A percentile compares a stretch with the other conserved stretches of the same genome.
These are phyloP conservation scores for Zangia roseola DNA, from an alignment of 768 basidiomycete genomes.

Conservation along the genomic window DNA sequence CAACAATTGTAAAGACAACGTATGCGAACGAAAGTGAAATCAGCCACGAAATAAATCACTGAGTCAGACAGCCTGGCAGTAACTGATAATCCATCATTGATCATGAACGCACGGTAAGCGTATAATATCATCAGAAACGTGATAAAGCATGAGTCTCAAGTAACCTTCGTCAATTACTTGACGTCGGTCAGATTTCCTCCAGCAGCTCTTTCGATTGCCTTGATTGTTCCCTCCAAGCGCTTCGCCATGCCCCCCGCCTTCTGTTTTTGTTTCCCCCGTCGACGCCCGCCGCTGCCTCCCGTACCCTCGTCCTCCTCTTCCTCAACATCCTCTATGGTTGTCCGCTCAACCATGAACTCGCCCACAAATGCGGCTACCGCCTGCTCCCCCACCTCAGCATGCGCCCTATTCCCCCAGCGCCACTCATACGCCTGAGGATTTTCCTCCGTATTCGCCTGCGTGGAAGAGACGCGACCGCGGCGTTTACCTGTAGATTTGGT, in stretches of 20 bases:
- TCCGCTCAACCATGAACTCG: constrained; percentile 62
- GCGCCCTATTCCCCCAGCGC: constrained; percentile 82
- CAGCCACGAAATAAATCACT: too few species aligned
- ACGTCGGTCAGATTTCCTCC: constrained; percentile 51
- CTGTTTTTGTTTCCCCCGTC: constrained; percentile 17
- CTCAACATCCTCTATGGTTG: constrained; percentile 11
- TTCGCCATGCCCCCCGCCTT: constrained; percentile 18
- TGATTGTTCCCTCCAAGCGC: constrained; percentile 33
- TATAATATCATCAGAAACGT: too few species aligned
- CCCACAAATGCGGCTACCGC: constrained; percentile 73
- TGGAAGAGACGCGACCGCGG: constrained; percentile 50
- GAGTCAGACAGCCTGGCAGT: too few species aligned
- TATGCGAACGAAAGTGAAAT: too few species aligned
- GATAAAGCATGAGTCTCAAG: too few species aligned
- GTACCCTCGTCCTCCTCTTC: constrained; percentile 18
- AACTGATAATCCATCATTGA: too few species aligned
- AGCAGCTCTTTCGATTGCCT: constrained; percentile 51
- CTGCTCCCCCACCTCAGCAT: constrained; percentile 80
- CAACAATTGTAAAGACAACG: too few species aligned
- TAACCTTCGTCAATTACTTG: constrained; percentile 23
- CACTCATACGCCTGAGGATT: constrained; percentile 52
- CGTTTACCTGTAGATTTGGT: constrained; percentile 49
- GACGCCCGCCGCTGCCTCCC: background rate
- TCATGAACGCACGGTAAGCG: too few species aligned
- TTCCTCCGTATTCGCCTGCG: constrained; percentile 35